These are phyloP conservation scores for Apiospora marii DNA, from an alignment of 2,329 filamentous ascomycete genomes.

Conservation along the genomic window DNA sequence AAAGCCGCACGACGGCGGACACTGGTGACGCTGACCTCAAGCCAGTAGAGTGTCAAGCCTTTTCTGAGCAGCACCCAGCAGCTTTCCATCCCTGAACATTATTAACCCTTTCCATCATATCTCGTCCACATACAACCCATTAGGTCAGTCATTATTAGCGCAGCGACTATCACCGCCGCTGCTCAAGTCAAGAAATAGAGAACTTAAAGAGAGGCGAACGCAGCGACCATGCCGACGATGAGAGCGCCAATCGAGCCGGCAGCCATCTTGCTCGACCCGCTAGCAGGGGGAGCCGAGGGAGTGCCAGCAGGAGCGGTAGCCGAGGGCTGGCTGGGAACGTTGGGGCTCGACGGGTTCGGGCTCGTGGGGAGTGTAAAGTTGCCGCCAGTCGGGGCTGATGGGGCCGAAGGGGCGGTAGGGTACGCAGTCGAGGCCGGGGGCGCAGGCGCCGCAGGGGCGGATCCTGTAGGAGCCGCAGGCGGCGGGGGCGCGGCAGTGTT, in stretches of 20 bases:
- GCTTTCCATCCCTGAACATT: background rate
- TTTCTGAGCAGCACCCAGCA: slow-evolving; percentile 4
- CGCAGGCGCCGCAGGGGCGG: slow-evolving; percentile 35
- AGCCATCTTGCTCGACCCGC: slow-evolving; percentile 41
- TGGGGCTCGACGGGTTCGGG: background rate
- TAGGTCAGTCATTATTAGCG: slow-evolving; percentile 14
- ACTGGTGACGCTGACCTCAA: background rate
- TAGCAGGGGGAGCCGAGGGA: slow-evolving; percentile 39
- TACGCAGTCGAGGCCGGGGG: slow-evolving; percentile 33
- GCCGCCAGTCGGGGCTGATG: slow-evolving; percentile 35
- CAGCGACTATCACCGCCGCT: background rate
- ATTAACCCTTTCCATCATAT: slow-evolving; percentile 1
- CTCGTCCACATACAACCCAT: slow-evolving; percentile 12
- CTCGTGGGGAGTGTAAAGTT: background rate
- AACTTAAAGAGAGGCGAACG: slow-evolving; percentile 46
- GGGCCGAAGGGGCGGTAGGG: background rate
- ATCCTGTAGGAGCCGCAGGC: slow-evolving; percentile 33
- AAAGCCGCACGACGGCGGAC: background rate
- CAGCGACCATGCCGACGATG: slow-evolving; percentile 43
- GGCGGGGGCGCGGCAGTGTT: slow-evolving; percentile 39
- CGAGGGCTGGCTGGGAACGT: slow-evolving; percentile 7
- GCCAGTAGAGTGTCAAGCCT: background rate
- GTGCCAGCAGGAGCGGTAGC: slow-evolving; percentile 33
- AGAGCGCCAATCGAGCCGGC: slow-evolving; percentile 46
- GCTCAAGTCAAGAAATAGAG: slow-evolving; percentile 4